phyloP scores from a whole-genome alignment of 768 basidiomycete species.

The Russula sp. region DNA sequence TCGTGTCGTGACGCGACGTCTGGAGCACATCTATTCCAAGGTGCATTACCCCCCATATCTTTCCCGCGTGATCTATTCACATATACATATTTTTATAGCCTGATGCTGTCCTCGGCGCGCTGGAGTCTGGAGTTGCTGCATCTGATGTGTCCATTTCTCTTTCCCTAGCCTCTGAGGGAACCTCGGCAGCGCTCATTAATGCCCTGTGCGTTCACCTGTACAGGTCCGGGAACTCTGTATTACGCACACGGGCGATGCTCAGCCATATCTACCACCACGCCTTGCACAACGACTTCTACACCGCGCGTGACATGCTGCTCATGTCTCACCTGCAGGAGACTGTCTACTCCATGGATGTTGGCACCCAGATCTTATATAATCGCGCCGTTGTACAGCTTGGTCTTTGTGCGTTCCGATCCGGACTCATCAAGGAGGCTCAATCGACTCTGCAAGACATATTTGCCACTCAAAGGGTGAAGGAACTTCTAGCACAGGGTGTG shows the following conservation, averaged over 20 bases:
- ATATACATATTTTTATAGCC: slow-evolving; percentile 47
- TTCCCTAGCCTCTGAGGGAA: slow-evolving; percentile 45
- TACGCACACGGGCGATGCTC: slow-evolving; percentile 95
- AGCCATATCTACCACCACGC: slow-evolving; percentile 97
- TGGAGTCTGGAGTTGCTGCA: slow-evolving; percentile 62
- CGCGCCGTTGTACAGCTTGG: slow-evolving; percentile 96
- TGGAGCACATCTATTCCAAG: slow-evolving; percentile 99
- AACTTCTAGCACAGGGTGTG: slow-evolving; percentile 92
- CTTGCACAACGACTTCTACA: slow-evolving; percentile 93
- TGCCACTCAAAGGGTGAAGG: slow-evolving; percentile 93
- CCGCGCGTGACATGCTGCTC: slow-evolving; percentile 93
- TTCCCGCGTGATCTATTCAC: slow-evolving; percentile 6
- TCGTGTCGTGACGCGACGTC: slow-evolving; percentile 86
- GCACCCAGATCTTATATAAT: slow-evolving; percentile 97
- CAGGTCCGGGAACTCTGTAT: slow-evolving; percentile 81
- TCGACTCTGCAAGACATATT: slow-evolving; percentile 92
- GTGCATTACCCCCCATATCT: slow-evolving; percentile 33
- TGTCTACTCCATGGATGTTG: slow-evolving; percentile 91
- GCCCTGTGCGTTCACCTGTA: slow-evolving; percentile 88
- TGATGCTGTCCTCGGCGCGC: slow-evolving; percentile 83
- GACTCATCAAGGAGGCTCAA: slow-evolving; percentile 91
- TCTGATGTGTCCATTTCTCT: slow-evolving; percentile 57
- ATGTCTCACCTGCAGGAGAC: slow-evolving; percentile 99
- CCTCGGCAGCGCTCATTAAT: slow-evolving; percentile 76
- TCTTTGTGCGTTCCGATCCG: slow-evolving; percentile 92